Base-by-base conservation (phyloP, 2,329 filamentous ascomycete species). In the Passalora sequoiae region DNA sequence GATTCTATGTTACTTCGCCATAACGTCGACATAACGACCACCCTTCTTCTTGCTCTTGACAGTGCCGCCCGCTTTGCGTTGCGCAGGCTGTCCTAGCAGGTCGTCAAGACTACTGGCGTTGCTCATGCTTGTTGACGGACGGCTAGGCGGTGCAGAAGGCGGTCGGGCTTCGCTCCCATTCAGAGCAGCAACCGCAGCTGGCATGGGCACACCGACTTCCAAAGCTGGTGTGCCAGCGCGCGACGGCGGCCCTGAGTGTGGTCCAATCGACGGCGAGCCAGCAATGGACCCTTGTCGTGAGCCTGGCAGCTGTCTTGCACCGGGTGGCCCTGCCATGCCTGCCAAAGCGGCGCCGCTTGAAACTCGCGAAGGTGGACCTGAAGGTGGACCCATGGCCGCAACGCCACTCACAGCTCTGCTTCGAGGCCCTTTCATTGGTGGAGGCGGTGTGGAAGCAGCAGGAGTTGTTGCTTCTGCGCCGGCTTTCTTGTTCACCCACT, bases 401-500 rank as follows among this genome's bases (percentile, higher is more conserved):
- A 70, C 72, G 45, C 73, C 65, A 44, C 80, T 82, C 6, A 75
- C 71, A 40, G 76, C 70, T 53, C 74, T 62, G 45, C 68, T 69
- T 49, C 69, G 73, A 43, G 70, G 69, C 4, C 72, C 76, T 55
- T 76, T 81, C n/a, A n/a, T n/a, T 0, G 89, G 89, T 1, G 92
- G 89, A 1, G 91, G 86, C 0, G 89, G 81, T 1, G 81, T 81
- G 35, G 71, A 69, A 19, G 71, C 62, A n/a, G 70, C 66, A 17
- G 73, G 63, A 21, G 76, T 76, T 3, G 77, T 70, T 19, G 75
- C 70, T 6, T 84, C 82, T 6, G 78, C 76, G 10, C 70, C 71
- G 9, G 83, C 83, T 63, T 95, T 96, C 73, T 96, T 96, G 72
- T 98, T 97, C 63, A 98, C 76, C 94, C 94, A 98, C 63, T 92